These are phyloP conservation scores for Malassezia psittaci DNA, from an alignment of 1,284 basidiomycete genomes.

Conservation along the genomic window DNA sequence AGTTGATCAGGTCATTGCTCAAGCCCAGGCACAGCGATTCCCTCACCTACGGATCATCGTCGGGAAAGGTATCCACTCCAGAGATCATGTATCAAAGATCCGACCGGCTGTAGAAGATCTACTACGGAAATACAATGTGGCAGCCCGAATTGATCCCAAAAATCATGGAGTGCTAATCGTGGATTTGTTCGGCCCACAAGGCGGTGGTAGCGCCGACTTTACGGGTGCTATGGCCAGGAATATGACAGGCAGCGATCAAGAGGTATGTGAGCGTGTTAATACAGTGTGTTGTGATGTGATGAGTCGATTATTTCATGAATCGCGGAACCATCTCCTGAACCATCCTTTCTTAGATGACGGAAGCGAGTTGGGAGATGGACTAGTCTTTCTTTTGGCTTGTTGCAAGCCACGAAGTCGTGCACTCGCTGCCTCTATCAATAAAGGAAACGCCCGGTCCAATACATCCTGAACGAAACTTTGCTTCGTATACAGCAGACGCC, in stretches of 20 bases:
- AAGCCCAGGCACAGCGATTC: constrained; percentile 60
- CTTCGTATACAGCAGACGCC: constrained; percentile 18
- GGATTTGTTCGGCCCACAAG: constrained; percentile 55
- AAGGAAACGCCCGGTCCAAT: constrained; percentile 1
- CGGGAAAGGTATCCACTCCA: constrained; percentile 72
- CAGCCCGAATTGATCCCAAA: constrained; percentile 65
- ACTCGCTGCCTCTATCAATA: constrained; percentile 8
- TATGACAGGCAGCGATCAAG: constrained; percentile 24
- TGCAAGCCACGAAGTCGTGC: constrained; percentile 10
- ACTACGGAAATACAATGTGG: constrained; percentile 59
- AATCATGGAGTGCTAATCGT: constrained; percentile 82
- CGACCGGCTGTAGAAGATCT: constrained; percentile 84
- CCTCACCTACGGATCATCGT: constrained; percentile 73
- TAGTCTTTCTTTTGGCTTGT: too few relatives aligned
- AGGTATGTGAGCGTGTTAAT: background rate
- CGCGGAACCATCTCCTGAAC: background rate
- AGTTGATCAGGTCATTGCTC: constrained; percentile 55
- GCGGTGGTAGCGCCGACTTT: constrained; percentile 33
- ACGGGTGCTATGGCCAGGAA: constrained; percentile 36
- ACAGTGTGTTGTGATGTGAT: constrained; percentile 15
- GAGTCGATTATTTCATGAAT: background rate
- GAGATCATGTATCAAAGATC: constrained; percentile 69
- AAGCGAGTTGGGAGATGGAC: too few relatives aligned
- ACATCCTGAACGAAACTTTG: background rate
- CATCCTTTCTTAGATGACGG: too few relatives aligned